Evolutionary conservation across 2,329 filamentous ascomycete genomes (phyloP), one percentile per base, ranked within the genome.

Genomic region (Penicillium sp.): DNA sequence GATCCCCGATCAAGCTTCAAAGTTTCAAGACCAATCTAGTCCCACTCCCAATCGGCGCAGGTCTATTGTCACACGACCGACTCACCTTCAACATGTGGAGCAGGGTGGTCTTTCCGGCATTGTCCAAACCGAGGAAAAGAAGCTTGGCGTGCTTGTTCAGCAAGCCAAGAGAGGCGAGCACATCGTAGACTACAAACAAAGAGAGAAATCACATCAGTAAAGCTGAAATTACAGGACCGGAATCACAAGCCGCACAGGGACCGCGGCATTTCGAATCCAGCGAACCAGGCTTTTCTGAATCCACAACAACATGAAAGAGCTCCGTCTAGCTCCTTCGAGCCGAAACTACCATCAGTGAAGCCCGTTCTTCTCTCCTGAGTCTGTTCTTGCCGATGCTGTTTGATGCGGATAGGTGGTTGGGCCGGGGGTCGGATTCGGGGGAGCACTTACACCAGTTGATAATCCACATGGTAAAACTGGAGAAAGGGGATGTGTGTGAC

Each of bases 141-240:
- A 96, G 85, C 85, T 96, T 96, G 70, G 91, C 92, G 77, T 96
- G 90, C 84, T 96, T 96, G 85, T 96, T 96, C 65, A 93, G 82
- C 70, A 96, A 83, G 68, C 92, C 92, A 61, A 96, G 84, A 63
- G 86, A 90, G 69, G 92, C 89, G 70, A 96, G 86, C 68, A 95
- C 81, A 81, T 96, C 90, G 84, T 90, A 96, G 79, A 96, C 91
- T 91, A 65, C 74, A 44, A 27, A 20, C 53, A 54, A 6, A 53
- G 49, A 20, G 54, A 53, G 6, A 54, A 51, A 53, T 27, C 27
- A 26, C 47, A 46, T 60, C 37, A 63, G 58, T 44, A 54, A 55
- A 35, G 23, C 25, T 3, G 46, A 20, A 18, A 26, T 37, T 40
- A 18, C 20, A 37, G 22, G 23, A 41, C 23, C 40, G 6, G 22